Percentiles rank a stretch among this genome's conserved stretches.
These are phyloP conservation scores for Aspergillus baeticus DNA, from an alignment of 495 filamentous ascomycete species.

Conservation along the genomic window DNA sequence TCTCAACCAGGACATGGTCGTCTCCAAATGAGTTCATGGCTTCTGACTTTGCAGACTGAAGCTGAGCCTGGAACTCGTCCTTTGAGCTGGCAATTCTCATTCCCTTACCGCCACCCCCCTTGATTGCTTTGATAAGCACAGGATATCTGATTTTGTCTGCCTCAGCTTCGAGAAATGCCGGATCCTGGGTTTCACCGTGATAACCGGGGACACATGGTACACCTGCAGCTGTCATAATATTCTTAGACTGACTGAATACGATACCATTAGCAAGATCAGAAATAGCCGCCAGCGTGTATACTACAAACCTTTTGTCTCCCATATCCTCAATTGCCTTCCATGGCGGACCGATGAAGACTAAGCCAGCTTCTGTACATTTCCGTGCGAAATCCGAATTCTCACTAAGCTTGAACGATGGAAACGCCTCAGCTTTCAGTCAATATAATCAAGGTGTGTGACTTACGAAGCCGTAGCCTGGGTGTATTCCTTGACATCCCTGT, in stretches of 20 bases:
- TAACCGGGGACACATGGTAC: constrained; percentile 97
- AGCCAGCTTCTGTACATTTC: constrained; percentile 83
- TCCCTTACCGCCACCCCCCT: constrained; percentile 96
- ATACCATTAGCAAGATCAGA: constrained; percentile 5
- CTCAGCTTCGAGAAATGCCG: constrained; percentile 64
- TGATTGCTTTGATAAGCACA: constrained; percentile 94
- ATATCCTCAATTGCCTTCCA: constrained; percentile 93
- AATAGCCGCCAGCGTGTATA: background rate
- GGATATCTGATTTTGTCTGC: constrained; percentile 85
- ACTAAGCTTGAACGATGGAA: constrained; percentile 49
- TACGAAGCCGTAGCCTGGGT: constrained; percentile 97
- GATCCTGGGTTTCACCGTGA: constrained; percentile 82
- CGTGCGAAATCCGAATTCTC: constrained; percentile 92
- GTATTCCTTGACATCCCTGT: constrained; percentile 83
- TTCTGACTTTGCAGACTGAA: constrained; percentile 87
- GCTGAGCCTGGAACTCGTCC: constrained; percentile 74
- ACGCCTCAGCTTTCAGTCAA: constrained; percentile 5
- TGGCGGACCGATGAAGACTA: constrained; percentile 94
- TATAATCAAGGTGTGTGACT: constrained; percentile 19
- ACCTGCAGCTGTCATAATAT: constrained; percentile 91
- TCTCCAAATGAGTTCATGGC: constrained; percentile 90
- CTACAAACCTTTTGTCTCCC: constrained; percentile 82
- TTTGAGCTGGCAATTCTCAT: constrained; percentile 87
- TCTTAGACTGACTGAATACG: constrained; percentile 69
- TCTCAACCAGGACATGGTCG: constrained; percentile 94